Base-by-base conservation (phyloP, 768 basidiomycete species). In the Clitopilus hobsonii region DNA sequence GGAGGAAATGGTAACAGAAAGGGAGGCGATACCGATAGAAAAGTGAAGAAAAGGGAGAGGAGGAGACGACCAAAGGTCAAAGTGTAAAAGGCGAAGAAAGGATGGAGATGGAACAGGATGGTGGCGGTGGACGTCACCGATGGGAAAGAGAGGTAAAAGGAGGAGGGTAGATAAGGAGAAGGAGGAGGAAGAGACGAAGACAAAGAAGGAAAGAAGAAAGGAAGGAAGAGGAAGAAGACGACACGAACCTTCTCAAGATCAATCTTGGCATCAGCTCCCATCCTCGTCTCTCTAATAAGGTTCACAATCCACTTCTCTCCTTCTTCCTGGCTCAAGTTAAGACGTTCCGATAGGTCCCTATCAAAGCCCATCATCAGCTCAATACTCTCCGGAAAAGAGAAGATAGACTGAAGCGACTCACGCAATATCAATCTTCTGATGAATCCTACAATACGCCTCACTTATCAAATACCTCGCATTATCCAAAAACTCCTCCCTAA, bases 301-400 rank as follows among this genome's bases (percentile, higher is more conserved):
- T 98, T 98, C 64, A 98, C 97, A 58, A 98, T 96, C 96, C 96
- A 99, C 65, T 96, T 96, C 68, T 99, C 97, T 51, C 96, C 97
- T 66, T 98, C 97, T 60, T 94, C 94, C 38, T 79, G 83, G n/a
- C 90, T 87, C 49, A 98, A 81, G 69, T 98, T 98, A 13, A 98
- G 80, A 7, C 96, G 86, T 64, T 92, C 88, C 7, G 95, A 97
- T 11, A 98, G 82, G 65, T 97, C 93, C 56, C 94, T 94, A 58
- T 23, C 45, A 49, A 25, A 48, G 29, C 47, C 5, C 38, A 30
- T 20, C 38, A 5, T 51, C 52, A 56, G 56, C 13, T 20, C 50
- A 20, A n/a, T n/a, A n/a, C n/a, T 10, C 18, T 6, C 13, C 20
- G 23, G 25, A 6, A 5, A 22, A 25, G 45, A 18, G 8, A 53